A percentile compares a stretch with the other conserved stretches of the same genome.
Evolutionary conservation across 2,329 filamentous ascomycete genomes (phyloP).

Genomic region (Bipolaris zeicola): DNA sequence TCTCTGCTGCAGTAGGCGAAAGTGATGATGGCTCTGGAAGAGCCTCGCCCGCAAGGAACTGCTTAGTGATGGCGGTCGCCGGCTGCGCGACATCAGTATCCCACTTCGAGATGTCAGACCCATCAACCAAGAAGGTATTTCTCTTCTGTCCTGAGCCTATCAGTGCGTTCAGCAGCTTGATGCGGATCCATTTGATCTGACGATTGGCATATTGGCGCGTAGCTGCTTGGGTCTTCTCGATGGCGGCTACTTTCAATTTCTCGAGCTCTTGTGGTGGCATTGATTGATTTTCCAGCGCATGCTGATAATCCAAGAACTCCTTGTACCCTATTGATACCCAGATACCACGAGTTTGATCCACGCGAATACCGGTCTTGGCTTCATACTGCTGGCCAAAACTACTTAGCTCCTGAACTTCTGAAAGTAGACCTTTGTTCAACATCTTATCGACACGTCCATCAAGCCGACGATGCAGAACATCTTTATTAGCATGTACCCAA

Average conservation of each 20-base stretch:
- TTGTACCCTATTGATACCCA: conserved; percentile 98
- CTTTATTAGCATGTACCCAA: conserved; percentile 81
- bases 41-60: conserved; percentile 63
- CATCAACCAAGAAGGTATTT: conserved; percentile 79
- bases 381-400: conserved; percentile 54
- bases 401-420: conserved; percentile 64
- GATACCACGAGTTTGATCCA: conserved; percentile 82
- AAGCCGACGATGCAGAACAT: conserved; percentile 71
- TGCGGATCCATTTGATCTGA: conserved; percentile 84
- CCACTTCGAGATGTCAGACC: conserved; percentile 71
- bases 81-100: conserved; percentile 66
- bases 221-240: conserved; percentile 79
- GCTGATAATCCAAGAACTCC: conserved; percentile 77
- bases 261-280: conserved; percentile 53
- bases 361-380: conserved; percentile 53
- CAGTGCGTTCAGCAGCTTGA: conserved; percentile 76
- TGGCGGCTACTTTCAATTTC: conserved; percentile 61
- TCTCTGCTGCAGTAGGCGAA: conserved; percentile 60
- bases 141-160: conserved; percentile 59
- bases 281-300: conserved; percentile 34
- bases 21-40: conserved; percentile 63
- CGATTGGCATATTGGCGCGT: conserved; percentile 87
- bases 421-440: conserved; percentile 69
- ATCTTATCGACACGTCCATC: conserved; percentile 83
- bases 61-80: conserved; percentile 65